A percentile compares a stretch with the other conserved stretches of the same genome.
Conservation (phyloP, 2,329 filamentous ascomycete species). For the Phaeosphaeria sp. region DNA sequence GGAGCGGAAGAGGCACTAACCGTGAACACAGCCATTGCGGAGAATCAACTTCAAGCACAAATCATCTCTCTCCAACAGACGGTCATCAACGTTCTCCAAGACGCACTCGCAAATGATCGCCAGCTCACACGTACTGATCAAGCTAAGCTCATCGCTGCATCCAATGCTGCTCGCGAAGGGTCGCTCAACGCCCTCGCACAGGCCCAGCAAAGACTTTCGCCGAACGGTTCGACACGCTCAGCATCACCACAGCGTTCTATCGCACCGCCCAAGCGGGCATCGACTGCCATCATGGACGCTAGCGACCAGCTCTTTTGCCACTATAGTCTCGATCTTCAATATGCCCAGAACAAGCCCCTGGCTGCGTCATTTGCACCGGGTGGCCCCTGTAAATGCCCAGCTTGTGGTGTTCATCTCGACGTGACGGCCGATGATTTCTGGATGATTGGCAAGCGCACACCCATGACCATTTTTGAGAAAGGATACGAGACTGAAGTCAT, state of each 20-base stretch:
- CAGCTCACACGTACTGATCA: constrained; percentile 48
- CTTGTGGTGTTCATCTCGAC: constrained; percentile 34
- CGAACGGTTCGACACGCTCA: constrained; percentile 15
- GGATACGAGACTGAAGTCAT: constrained; percentile 41
- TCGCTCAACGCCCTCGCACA: constrained; percentile 47
- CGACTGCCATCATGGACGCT: constrained; percentile 22
- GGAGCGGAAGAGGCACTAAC: background rate
- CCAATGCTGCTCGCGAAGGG: constrained; percentile 50
- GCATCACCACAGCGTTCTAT: constrained; percentile 28
- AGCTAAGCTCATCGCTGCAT: constrained; percentile 49
- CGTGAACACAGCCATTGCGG: constrained; percentile 42
- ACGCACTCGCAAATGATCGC: constrained; percentile 51
- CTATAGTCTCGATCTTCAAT: constrained; percentile 45
- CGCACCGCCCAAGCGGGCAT: constrained; percentile 33
- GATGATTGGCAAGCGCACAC: constrained; percentile 46
- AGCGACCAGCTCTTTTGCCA: constrained; percentile 40
- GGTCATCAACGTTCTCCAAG: constrained; percentile 53
- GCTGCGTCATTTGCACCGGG: constrained; percentile 41
- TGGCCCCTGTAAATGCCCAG: constrained; percentile 38
- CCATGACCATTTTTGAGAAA: constrained; percentile 29
- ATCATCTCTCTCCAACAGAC: constrained; percentile 53
- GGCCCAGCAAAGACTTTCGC: constrained; percentile 42
- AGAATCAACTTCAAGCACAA: constrained; percentile 52
- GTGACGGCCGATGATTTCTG: constrained; percentile 46
- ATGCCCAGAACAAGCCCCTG: constrained; percentile 36